Evolutionary conservation across 2,329 filamentous ascomycete species (phyloP).

Genomic region (Dryadomyces quercivorus): DNA sequence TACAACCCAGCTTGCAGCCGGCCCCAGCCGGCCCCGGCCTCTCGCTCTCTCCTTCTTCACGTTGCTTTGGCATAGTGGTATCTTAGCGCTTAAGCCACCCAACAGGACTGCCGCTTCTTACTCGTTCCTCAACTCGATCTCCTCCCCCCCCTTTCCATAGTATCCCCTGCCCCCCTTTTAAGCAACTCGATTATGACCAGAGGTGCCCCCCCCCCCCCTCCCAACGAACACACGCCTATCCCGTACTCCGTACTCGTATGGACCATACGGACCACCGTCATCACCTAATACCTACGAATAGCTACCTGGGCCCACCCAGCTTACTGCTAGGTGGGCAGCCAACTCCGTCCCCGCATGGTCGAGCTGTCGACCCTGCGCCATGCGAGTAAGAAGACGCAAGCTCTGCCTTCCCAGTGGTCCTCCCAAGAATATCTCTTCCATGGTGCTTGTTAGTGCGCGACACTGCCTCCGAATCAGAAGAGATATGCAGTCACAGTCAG

Average conservation of each 20-base stretch:
- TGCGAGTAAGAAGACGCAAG: background rate
- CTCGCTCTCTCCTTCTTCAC: background rate
- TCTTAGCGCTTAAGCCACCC: background rate
- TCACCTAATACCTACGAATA: too few relatives aligned
- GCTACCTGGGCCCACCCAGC: background rate
- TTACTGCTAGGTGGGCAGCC: background rate
- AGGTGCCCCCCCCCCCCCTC: background rate
- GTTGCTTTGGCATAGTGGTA: background rate
- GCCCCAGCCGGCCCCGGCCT: background rate
- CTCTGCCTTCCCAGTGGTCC: background rate
- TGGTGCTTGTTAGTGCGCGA: background rate
- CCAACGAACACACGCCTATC: background rate
- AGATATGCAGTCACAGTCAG: background rate
- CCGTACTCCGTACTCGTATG: too few relatives aligned
- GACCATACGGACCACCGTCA: too few relatives aligned
- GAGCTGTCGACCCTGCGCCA: background rate
- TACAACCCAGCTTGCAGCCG: background rate
- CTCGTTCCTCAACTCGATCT: background rate
- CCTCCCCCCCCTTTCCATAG: background rate
- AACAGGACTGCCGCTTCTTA: background rate
- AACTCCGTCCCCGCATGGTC: background rate
- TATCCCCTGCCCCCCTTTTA: too few relatives aligned
- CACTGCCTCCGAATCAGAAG: background rate
- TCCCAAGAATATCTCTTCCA: background rate
- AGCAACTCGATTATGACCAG: too few relatives aligned